These are phyloP conservation scores for Candida mesenterica DNA, from an alignment of 1,139 yeast species.

Conservation along the genomic window DNA sequence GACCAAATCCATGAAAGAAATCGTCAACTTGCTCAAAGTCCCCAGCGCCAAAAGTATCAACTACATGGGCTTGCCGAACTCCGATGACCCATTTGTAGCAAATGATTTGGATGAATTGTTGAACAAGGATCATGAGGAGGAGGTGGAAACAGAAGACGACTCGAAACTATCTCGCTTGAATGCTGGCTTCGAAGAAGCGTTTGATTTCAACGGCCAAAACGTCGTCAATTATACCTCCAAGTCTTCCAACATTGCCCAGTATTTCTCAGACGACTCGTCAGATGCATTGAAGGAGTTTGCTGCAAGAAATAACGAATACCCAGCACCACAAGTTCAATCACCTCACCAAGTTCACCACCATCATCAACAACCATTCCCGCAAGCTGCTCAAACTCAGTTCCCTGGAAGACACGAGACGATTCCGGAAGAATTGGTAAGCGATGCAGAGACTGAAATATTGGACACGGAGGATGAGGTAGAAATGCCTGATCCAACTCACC, in stretches of 20 bases:
- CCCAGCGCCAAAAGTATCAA: slow-evolving; percentile 26
- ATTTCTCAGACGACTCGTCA: slow-evolving; percentile 12
- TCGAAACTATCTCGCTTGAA: slow-evolving; percentile 2
- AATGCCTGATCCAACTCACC: background rate
- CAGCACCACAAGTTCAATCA: background rate
- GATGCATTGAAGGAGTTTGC: slow-evolving; percentile 7
- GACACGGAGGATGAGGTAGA: slow-evolving; percentile 3
- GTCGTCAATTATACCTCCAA: slow-evolving; percentile 12
- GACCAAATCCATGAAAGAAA: slow-evolving; percentile 43
- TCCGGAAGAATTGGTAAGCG: slow-evolving; percentile 14
- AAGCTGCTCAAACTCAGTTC: background rate
- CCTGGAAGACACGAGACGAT: slow-evolving; percentile 1
- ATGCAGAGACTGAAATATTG: slow-evolving; percentile 15
- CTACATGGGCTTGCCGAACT: slow-evolving; percentile 21
- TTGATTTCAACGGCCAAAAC: slow-evolving; percentile 12
- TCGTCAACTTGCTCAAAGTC: slow-evolving; percentile 38
- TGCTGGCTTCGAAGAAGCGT: slow-evolving; percentile 11
- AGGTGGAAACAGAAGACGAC: slow-evolving; percentile 1
- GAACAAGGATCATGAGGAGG: slow-evolving; percentile 9
- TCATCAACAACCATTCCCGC: background rate
- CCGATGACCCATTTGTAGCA: slow-evolving; percentile 8
- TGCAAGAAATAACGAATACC: background rate
- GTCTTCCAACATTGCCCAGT: slow-evolving; percentile 11
- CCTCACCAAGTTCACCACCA: background rate
- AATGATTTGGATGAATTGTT: slow-evolving; percentile 17